phyloP scores from a whole-genome alignment of 106 monocot genomes.

The Dendrobium chrysotoxum region DNA sequence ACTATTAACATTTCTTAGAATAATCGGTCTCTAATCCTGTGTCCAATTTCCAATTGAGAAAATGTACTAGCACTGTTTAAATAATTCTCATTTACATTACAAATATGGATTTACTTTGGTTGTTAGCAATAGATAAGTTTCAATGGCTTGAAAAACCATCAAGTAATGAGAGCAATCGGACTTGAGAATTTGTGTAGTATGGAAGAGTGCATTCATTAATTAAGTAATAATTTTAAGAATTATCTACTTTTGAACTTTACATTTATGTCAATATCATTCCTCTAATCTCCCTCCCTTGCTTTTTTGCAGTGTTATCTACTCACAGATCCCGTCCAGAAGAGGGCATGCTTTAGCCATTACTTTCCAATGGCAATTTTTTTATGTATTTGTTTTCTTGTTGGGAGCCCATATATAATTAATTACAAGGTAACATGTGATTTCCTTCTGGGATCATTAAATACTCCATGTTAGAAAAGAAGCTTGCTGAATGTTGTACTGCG shows the following conservation, averaged over 20 bases:
- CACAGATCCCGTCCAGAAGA: constrained; percentile 20
- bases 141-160: no score
- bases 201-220: background rate
- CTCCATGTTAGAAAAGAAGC: background rate
- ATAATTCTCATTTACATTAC: no score
- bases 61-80: no score
- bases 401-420: constrained; percentile 24
- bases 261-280: background rate
- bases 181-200: background rate
- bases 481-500: background rate
- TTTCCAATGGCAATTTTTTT: constrained; percentile 16
- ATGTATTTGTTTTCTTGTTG: constrained; percentile 14
- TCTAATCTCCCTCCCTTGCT: background rate
- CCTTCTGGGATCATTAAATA: background rate
- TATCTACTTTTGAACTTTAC: background rate
- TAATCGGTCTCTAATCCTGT: background rate
- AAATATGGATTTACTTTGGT: no score
- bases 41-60: no score
- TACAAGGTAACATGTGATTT: constrained; percentile 18
- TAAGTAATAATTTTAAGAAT: background rate
- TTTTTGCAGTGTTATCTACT: constrained; percentile 15
- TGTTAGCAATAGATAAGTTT: no score
- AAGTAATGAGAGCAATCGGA: no score
- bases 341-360: constrained; percentile 16
- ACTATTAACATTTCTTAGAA: background rate